These are phyloP conservation scores for Tritrichomonas musculus DNA, from an alignment of 208 protist species.

Conservation along the genomic window DNA sequence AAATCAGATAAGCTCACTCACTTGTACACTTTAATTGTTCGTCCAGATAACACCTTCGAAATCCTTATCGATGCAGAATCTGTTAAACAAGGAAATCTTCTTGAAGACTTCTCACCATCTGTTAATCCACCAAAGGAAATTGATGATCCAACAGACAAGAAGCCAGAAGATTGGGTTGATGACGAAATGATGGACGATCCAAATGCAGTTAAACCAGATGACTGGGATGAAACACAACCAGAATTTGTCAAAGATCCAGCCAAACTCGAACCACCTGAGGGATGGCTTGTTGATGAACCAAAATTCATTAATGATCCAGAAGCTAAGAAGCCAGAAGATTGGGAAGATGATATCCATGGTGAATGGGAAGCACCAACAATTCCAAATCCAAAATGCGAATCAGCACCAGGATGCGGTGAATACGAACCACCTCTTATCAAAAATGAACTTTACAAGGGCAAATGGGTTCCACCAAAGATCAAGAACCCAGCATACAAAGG, in stretches of 20 bases:
- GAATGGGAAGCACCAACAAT: slow-evolving; percentile 46
- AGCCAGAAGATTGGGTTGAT: slow-evolving; percentile 57
- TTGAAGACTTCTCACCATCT: slow-evolving; percentile 41
- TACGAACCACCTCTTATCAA: slow-evolving; percentile 43
- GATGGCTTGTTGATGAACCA: slow-evolving; percentile 43
- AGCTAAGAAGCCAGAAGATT: slow-evolving; percentile 46
- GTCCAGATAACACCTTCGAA: slow-evolving; percentile 38
- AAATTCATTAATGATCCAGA: slow-evolving; percentile 40
- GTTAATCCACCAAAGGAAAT: slow-evolving; percentile 42
- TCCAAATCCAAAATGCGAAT: slow-evolving; percentile 43
- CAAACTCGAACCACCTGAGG: slow-evolving; percentile 46
- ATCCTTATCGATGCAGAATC: slow-evolving; percentile 46
- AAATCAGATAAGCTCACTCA: slow-evolving; percentile 42
- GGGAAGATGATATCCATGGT: slow-evolving; percentile 52
- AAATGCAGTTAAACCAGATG: slow-evolving; percentile 47
- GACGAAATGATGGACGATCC: slow-evolving; percentile 53
- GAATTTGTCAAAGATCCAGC: slow-evolving; percentile 34
- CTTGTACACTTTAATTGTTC: slow-evolving; percentile 46
- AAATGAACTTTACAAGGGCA: slow-evolving; percentile 51
- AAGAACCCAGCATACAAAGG: slow-evolving; percentile 54
- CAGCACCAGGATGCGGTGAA: background rate
- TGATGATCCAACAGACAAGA: slow-evolving; percentile 47
- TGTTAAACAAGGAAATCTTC: slow-evolving; percentile 34
- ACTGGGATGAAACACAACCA: slow-evolving; percentile 36
- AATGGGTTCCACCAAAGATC: slow-evolving; percentile 43